Conservation (phyloP, 2,329 filamentous ascomycete genomes). For the Cytospora piceicola region DNA sequence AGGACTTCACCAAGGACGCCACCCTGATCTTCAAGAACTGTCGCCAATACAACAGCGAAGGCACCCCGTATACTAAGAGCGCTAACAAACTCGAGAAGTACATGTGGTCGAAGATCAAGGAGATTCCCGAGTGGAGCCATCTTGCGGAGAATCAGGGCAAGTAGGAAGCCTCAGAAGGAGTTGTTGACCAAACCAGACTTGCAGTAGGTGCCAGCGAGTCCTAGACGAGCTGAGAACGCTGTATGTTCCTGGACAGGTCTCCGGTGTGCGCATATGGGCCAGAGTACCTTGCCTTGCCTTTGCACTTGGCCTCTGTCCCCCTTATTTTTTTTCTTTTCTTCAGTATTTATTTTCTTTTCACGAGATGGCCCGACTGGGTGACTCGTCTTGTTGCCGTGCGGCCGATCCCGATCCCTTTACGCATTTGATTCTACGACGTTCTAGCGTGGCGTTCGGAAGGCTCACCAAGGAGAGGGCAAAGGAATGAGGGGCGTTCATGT, state of each 20-base stretch:
- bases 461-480: neutral
- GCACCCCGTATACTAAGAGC: constrained; percentile 90
- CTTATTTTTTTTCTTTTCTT: no score
- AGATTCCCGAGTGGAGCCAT: constrained; percentile 89
- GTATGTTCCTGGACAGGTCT: neutral
- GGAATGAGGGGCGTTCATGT: neutral
- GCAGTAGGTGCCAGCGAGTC: neutral
- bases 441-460: constrained; percentile 21
- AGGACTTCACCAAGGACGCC: constrained; percentile 90
- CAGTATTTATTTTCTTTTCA: neutral
- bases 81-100: constrained; percentile 92
- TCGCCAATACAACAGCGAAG: constrained; percentile 94
- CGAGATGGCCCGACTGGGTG: neutral
- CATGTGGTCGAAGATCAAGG: constrained; percentile 92
- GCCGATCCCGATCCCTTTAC: neutral
- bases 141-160: constrained; percentile 44
- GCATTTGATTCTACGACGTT: constrained; percentile 1
- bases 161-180: neutral
- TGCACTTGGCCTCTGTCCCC: neutral
- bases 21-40: constrained; percentile 93
- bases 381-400: neutral
- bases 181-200: neutral
- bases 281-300: neutral
- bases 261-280: neutral
- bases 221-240: neutral